Percentiles rank a stretch among this genome's conserved stretches.
Conservation (phyloP, 768 basidiomycete species). For the Leccinellum albellum region DNA sequence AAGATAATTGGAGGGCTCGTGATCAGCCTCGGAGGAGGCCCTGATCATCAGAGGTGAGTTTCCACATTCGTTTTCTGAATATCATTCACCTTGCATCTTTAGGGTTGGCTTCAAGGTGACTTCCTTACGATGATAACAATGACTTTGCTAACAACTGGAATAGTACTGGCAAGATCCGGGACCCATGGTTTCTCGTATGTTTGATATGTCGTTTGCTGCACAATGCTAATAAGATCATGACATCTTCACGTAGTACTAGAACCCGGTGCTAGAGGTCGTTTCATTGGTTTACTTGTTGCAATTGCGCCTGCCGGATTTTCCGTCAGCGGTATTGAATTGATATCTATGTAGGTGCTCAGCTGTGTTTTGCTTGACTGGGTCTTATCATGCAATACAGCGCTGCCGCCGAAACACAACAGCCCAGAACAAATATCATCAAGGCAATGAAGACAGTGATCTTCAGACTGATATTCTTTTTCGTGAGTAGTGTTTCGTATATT, state of each 20-base stretch:
- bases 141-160: background rate
- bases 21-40: slow-evolving; percentile 58
- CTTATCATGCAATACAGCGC: slow-evolving; percentile 39
- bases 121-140: background rate
- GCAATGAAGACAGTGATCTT: slow-evolving; percentile 76
- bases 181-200: slow-evolving; percentile 22
- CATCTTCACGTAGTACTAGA: slow-evolving; percentile 10
- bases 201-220: background rate
- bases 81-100: background rate
- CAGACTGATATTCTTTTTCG: slow-evolving; percentile 51
- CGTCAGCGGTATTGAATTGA: slow-evolving; percentile 73
- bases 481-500: background rate
- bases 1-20: slow-evolving; percentile 43
- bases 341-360: slow-evolving; percentile 50
- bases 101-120: slow-evolving; percentile 20
- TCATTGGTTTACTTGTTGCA: slow-evolving; percentile 20
- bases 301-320: slow-evolving; percentile 52
- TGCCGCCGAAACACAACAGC: slow-evolving; percentile 74
- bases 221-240: background rate
- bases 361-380: slow-evolving; percentile 10
- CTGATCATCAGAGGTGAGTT: slow-evolving; percentile 39
- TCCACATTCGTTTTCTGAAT: slow-evolving; percentile 31
- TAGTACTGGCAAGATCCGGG: slow-evolving; percentile 25
- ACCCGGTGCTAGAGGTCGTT: slow-evolving; percentile 20
- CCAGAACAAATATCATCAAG: slow-evolving; percentile 74